Base-by-base conservation (phyloP, 495 filamentous ascomycete genomes). In the Penicillium parvum region DNA sequence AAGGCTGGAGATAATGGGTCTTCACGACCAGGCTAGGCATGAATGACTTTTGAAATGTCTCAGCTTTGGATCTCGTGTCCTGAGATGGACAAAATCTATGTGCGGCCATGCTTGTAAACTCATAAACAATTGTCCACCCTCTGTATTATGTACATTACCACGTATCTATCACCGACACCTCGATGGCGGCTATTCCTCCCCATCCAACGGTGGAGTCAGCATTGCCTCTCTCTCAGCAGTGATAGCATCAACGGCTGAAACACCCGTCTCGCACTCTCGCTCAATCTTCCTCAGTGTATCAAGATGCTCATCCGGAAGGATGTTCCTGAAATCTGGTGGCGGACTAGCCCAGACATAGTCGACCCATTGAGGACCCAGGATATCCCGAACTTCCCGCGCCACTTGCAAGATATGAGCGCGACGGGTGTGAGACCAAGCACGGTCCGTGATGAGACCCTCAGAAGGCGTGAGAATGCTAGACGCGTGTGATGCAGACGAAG, bases 301-400 rank as follows among this genome's bases (percentile, higher is more conserved):
- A 12, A 64, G 3, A 52, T 72, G 68, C 12, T 63, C 61, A 0
- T 56, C 51, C 4, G 68, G 47, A 2, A 70, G 43, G n/a, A 57
- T 50, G 46, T 87, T 89, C 27, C 82, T 72, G 47, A 78, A 90
- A 3, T 69, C 78, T 9, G 70, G 57, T 0, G 58, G 65, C 0
- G 85, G 85, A 52, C 85, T 90, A 3, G 65, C 64, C 87, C 87
- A 92, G 9, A 69, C 70, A 53, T 81, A 87, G 47, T 88, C 86
- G 18, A 83, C 68, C 81, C 85, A 90, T 14, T 72, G 62, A 0
- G 54, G 20, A 3, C 81, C 82, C 36, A 92, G 54, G 1, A 81
- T 68, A 29, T 78, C 68, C 61, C 80, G 79, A 45, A 92, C 74
- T 8, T 79, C 70, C 42, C 77, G 66, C 1, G 82, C 78, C 17